These are phyloP conservation scores for Umbelopsis vinacea DNA, from an alignment of 192 early-diverging fungal genomes.

Conservation along the genomic window DNA sequence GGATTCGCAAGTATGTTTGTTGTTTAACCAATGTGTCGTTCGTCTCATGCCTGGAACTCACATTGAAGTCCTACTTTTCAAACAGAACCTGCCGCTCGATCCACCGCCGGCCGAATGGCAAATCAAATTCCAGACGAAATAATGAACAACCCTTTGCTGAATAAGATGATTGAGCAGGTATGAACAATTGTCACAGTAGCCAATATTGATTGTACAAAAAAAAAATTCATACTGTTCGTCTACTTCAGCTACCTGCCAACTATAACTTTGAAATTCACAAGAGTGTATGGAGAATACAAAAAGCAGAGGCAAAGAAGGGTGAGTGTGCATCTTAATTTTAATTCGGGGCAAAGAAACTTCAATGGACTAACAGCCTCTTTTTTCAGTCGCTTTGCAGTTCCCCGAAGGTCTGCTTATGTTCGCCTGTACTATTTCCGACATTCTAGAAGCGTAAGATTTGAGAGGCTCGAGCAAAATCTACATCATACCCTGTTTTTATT, in stretches of 20 bases:
- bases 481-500: not conserved
- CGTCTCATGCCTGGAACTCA: not conserved
- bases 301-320: conserved; percentile 76
- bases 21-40: too few species aligned
- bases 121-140: conserved; percentile 90
- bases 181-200: not conserved
- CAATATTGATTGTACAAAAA: not conserved
- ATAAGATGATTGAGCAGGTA: conserved; percentile 80
- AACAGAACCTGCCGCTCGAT: conserved; percentile 33
- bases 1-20: conserved; percentile 42
- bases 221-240: too few species aligned
- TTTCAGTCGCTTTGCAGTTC: conserved; percentile 89
- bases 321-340: not conserved
- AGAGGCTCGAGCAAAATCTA: not conserved
- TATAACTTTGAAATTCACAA: conserved; percentile 99
- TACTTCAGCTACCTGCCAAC: conserved; percentile 75
- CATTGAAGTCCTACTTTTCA: not conserved
- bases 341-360: not conserved
- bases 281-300: conserved; percentile 86
- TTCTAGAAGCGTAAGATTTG: conserved; percentile 72
- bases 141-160: conserved; percentile 76
- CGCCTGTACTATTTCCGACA: conserved; percentile 91
- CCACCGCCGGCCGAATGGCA: conserved; percentile 43
- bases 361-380: conserved; percentile 6
- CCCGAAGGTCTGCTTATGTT: conserved; percentile 97